Evolutionary conservation across 768 basidiomycete genomes (phyloP).

Genomic region (Naganishia randhawae): DNA sequence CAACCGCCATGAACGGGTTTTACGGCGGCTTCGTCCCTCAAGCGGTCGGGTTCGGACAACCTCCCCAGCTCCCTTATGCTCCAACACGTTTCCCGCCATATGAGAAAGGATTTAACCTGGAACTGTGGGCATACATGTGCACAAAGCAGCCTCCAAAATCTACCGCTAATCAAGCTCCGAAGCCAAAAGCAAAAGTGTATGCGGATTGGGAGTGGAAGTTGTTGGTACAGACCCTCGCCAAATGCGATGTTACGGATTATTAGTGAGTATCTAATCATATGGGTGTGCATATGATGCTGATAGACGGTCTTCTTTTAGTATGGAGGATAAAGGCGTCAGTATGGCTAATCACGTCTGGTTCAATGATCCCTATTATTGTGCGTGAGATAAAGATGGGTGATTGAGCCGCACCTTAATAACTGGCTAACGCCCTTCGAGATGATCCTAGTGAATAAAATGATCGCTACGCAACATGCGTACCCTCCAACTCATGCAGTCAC

Average conservation of each 20-base stretch:
- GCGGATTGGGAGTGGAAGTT: background rate
- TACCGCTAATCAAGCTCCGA: background rate
- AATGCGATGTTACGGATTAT: slow-evolving; percentile 11
- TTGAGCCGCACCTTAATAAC: no score
- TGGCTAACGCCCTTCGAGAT: background rate
- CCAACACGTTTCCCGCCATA: background rate
- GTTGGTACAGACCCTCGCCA: background rate
- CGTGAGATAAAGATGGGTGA: background rate
- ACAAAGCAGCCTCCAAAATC: background rate
- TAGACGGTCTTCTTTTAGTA: background rate
- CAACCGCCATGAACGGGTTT: slow-evolving; percentile 18
- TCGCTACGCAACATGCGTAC: slow-evolving; percentile 7
- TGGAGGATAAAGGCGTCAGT: slow-evolving; percentile 13
- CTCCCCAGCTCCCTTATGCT: background rate
- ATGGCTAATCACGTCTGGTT: slow-evolving; percentile 9
- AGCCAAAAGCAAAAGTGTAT: background rate
- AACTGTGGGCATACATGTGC: slow-evolving; percentile 5
- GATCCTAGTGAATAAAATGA: slow-evolving; percentile 1
- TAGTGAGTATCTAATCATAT: background rate
- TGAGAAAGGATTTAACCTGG: background rate
- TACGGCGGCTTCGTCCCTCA: slow-evolving; percentile 4
- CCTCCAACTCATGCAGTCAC: background rate
- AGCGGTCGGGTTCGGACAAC: background rate
- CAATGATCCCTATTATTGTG: slow-evolving; percentile 12
- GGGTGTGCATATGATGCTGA: background rate